phyloP scores from a whole-genome alignment of 352 stramenopile species.

The Thraustochytrium sp. region DNA sequence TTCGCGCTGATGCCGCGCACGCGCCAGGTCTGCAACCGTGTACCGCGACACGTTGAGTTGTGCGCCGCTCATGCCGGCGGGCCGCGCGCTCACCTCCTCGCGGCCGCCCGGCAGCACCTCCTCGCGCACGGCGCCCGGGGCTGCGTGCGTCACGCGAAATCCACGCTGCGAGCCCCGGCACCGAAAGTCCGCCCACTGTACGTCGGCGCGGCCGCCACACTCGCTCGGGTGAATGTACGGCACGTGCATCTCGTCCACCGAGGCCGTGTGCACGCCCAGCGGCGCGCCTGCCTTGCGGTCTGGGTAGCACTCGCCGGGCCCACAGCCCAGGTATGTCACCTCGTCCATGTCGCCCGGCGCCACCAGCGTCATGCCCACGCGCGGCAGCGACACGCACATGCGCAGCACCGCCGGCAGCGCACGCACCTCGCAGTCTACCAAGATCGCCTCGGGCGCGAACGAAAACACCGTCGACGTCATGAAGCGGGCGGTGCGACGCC shows the following conservation, averaged over 20 bases:
- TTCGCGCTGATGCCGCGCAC: slow-evolving; percentile 47
- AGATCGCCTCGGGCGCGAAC: neutral
- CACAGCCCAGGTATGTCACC: slow-evolving; percentile 49
- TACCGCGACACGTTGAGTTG: slow-evolving; percentile 31
- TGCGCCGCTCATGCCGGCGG: slow-evolving; percentile 5
- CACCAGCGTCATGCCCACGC: slow-evolving; percentile 49
- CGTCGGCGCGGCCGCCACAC: slow-evolving; percentile 52
- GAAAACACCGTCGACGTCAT: neutral
- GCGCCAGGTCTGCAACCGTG: slow-evolving; percentile 49
- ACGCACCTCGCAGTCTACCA: neutral
- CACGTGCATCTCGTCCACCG: slow-evolving; percentile 50
- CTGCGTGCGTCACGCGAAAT: slow-evolving; percentile 37
- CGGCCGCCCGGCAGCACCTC: neutral
- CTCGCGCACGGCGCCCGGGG: neutral
- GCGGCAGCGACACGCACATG: slow-evolving; percentile 28
- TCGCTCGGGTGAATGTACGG: slow-evolving; percentile 53
- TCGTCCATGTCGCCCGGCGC: slow-evolving; percentile 38
- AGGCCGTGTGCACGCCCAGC: slow-evolving; percentile 46
- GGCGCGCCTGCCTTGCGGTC: slow-evolving; percentile 50
- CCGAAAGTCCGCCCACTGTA: slow-evolving; percentile 49
- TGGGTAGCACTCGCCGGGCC: slow-evolving; percentile 54
- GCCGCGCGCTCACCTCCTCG: neutral
- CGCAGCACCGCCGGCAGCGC: neutral
- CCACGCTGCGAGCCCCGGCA: slow-evolving; percentile 34
- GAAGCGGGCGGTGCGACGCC: neutral